phyloP scores from a whole-genome alignment of 2,329 filamentous ascomycete genomes.

The Fusarium sp. region DNA sequence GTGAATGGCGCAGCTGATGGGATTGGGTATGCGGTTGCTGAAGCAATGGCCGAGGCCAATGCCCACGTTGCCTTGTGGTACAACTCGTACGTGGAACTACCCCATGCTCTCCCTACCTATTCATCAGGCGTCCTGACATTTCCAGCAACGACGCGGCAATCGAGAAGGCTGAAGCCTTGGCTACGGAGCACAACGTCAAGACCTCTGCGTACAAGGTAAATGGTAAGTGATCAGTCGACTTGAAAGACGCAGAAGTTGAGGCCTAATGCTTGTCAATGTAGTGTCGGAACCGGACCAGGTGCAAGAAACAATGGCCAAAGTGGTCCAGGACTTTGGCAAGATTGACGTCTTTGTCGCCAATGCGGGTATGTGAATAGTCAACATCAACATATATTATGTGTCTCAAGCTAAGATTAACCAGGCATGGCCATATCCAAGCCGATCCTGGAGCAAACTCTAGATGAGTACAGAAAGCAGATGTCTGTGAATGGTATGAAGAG shows the following conservation, averaged over 20 bases:
- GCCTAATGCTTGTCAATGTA: conserved; percentile 12
- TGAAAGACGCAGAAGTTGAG: not conserved
- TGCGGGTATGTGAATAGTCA: conserved; percentile 46
- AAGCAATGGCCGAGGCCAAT: conserved; percentile 63
- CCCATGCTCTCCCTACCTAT: not conserved
- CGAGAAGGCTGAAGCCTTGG: conserved; percentile 52
- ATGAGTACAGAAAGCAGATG: conserved; percentile 66
- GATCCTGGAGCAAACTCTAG: conserved; percentile 67
- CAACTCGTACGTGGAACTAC: conserved; percentile 42
- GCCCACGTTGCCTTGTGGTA: conserved; percentile 57
- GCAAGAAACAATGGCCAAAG: conserved; percentile 26
- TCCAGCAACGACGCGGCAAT: conserved; percentile 53
- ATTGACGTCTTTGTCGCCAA: conserved; percentile 42
- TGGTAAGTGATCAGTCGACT: conserved; percentile 33
- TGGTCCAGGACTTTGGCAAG: conserved; percentile 36
- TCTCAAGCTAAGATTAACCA: not conserved
- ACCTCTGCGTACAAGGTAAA: conserved; percentile 61
- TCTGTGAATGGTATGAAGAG: conserved; percentile 64
- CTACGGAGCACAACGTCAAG: conserved; percentile 53
- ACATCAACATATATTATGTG: not conserved
- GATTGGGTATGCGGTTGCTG: conserved; percentile 60
- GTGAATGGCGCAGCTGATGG: conserved; percentile 63
- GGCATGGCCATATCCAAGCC: conserved; percentile 62
- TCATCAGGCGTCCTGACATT: not conserved
- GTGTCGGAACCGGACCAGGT: conserved; percentile 57